These are phyloP conservation scores for Alopecurus myosuroides DNA, from an alignment of 176 grass and related monocot genomes.

Conservation along the genomic window DNA sequence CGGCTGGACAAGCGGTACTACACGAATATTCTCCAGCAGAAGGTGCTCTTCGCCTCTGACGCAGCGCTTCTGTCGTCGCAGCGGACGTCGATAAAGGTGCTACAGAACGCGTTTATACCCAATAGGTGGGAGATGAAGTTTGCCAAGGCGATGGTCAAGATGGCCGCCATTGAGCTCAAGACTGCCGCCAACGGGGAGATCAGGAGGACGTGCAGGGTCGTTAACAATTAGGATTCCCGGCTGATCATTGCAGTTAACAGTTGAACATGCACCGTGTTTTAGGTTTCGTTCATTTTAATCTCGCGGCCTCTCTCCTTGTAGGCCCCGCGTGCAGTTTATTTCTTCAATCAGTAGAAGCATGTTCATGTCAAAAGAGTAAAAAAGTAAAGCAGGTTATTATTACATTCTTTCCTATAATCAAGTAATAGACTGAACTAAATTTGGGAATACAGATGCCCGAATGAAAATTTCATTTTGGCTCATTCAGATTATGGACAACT, in stretches of 20 bases:
- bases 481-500: not conserved
- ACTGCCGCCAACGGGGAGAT: slow-evolving; percentile 29
- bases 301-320: not conserved
- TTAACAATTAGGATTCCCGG: slow-evolving; percentile 8
- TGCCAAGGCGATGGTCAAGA: slow-evolving; percentile 33
- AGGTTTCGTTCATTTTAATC: not conserved
- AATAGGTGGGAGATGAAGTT: slow-evolving; percentile 17
- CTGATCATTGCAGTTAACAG: not conserved
- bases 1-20: slow-evolving; percentile 41
- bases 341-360: not conserved
- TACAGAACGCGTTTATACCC: not conserved
- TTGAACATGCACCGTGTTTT: not conserved
- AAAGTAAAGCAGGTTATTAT: not conserved
- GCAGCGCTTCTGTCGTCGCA: slow-evolving; percentile 1
- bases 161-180: slow-evolving; percentile 36
- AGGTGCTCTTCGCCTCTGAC: slow-evolving; percentile 53
- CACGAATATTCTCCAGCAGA: not conserved
- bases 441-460: not conserved
- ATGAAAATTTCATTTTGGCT: not conserved
- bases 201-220: slow-evolving; percentile 16
- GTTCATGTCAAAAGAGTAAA: too few relatives aligned
- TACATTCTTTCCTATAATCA: not conserved
- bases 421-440: not conserved
- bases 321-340: not conserved
- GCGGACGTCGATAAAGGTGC: not conserved